These are phyloP conservation scores for Phytophthora ramorum DNA, from an alignment of 352 stramenopile genomes.

Conservation along the genomic window DNA sequence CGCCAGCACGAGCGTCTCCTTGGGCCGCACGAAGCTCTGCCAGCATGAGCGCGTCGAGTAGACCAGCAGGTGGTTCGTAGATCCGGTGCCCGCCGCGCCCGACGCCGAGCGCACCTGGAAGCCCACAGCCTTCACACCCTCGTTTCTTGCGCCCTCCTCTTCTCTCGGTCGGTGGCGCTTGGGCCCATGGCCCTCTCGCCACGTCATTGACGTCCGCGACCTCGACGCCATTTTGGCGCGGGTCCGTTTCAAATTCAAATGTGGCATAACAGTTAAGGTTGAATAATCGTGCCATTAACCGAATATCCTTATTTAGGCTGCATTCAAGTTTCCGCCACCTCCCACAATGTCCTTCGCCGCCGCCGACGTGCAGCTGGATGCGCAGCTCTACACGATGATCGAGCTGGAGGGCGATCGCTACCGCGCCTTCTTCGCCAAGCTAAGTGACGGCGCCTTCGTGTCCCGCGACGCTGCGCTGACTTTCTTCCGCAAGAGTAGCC, in stretches of 20 bases:
- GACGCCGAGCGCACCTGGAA: constrained; percentile 57
- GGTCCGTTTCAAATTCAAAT: constrained; percentile 17
- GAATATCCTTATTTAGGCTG: too few species aligned
- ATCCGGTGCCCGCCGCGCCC: constrained; percentile 33
- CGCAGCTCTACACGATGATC: constrained; percentile 68
- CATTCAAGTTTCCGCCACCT: too few species aligned
- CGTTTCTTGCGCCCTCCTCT: constrained; percentile 4
- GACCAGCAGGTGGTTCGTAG: constrained; percentile 47
- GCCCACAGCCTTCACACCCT: constrained; percentile 22
- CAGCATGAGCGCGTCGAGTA: constrained; percentile 68
- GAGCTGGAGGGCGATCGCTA: constrained; percentile 67
- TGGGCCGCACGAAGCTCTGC: constrained; percentile 64
- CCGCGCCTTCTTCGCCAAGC: constrained; percentile 62
- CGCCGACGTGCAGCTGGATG: constrained; percentile 34
- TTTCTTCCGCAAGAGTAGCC: constrained; percentile 70
- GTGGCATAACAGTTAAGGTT: neutral
- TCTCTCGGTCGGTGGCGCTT: neutral
- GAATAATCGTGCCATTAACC: too few species aligned
- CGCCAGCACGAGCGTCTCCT: constrained; percentile 59
- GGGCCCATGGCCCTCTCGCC: neutral
- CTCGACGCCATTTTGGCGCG: neutral
- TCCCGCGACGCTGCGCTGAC: constrained; percentile 40
- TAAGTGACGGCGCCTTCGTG: constrained; percentile 33
- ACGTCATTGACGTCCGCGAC: neutral
- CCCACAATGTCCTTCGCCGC: constrained; percentile 4